Evolutionary conservation across 2,329 filamentous ascomycete species (phyloP), one percentile per base, ranked within the genome.

Genomic region (Periconia digitata): DNA sequence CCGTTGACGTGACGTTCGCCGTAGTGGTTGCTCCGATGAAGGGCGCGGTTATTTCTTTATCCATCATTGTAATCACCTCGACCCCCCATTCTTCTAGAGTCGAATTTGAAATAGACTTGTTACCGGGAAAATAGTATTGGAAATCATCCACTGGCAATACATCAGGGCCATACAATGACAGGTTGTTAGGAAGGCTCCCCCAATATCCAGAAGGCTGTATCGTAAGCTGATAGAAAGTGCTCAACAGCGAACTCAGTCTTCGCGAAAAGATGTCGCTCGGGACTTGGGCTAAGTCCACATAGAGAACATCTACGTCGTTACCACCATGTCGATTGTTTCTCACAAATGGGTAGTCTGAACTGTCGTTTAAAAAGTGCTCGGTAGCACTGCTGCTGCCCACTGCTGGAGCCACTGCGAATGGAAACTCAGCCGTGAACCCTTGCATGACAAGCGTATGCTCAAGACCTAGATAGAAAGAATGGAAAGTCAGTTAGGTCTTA

Each of bases 171-270:
- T 62, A 68, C 0, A 39, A 7, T 1, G 64, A 60, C 3, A 64
- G 16, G 27, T 69, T 66, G 0, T 18, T 16, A 0, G 62, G 40
- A 4, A 69, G 24, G 24, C 44, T 51, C 2, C 60, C 64, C 3
- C 63, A 56, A 24, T 63, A 69, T 0, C 54, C 65, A 0, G 54
- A 48, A 1, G 68, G 56, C 8, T 54, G 51, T 1, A 55, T 49
- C 1, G 24, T 66, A 2, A 70, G 42, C 34, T 72, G 68, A 29
- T 59, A 67, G 37, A 59, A 72, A 0, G 68, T 70, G 43, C 70
- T 72, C 2, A 70, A 10, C 0, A 62, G 40, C 5, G 59, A 23
- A 18, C 50, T 54, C 1, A 71, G 34, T 37, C 63, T 43, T 15
- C 22, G 42, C 0, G 62, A 60, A 40, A 71, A 70, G 0, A 56